Conservation (phyloP, 2,329 filamentous ascomycete genomes). For the Penicillium decumbens region DNA sequence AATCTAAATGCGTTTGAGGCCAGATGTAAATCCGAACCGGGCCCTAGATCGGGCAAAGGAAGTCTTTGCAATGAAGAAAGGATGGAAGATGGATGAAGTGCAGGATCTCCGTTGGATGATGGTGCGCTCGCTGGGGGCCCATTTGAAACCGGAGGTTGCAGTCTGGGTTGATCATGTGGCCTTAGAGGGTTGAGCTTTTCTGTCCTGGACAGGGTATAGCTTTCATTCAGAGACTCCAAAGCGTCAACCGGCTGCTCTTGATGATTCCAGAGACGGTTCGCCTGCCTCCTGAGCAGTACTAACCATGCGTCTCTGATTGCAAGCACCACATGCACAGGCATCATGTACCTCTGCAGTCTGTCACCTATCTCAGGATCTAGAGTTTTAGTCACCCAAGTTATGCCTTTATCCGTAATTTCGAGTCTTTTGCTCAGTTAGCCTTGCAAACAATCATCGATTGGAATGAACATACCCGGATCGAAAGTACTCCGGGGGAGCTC, state of each 20-base stretch:
- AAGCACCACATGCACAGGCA: conserved; percentile 30
- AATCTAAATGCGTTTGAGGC: conserved; percentile 33
- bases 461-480: conserved; percentile 53
- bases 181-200: conserved; percentile 16
- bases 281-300: conserved; percentile 27
- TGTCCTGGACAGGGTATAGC: conserved; percentile 12
- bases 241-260: conserved; percentile 12
- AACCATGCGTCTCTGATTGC: conserved; percentile 34
- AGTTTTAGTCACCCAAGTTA: conserved; percentile 27
- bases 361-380: conserved; percentile 32
- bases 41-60: conserved; percentile 32
- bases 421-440: conserved; percentile 24
- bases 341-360: conserved; percentile 26
- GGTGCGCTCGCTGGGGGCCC: conserved; percentile 12
- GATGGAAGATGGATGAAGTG: conserved; percentile 26
- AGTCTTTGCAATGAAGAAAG: conserved; percentile 33
- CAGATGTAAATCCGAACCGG: conserved; percentile 32
- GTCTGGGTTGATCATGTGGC: conserved; percentile 15
- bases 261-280: conserved; percentile 22
- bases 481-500: conserved; percentile 57
- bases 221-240: conserved; percentile 12
- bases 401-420: conserved; percentile 23
- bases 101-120: conserved; percentile 11
- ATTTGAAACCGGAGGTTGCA: conserved; percentile 15
- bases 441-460: conserved; percentile 1